Percentiles rank a stretch among this genome's conserved stretches.
These are phyloP conservation scores for Endocalyx cinctus DNA, from an alignment of 2,329 filamentous ascomycete species.

Conservation along the genomic window DNA sequence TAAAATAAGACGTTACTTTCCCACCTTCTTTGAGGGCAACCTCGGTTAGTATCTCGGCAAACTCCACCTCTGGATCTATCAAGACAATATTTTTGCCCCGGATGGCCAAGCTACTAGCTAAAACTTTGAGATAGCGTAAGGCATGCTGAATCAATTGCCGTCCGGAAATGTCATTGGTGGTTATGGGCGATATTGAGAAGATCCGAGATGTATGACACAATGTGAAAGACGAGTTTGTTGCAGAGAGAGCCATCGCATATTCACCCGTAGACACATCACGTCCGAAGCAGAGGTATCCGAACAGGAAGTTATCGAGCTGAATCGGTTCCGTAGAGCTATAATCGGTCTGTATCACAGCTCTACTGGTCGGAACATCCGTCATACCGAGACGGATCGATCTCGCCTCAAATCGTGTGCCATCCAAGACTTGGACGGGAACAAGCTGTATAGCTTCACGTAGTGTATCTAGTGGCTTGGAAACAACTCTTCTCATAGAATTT, in stretches of 20 bases:
- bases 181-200: conserved; percentile 9
- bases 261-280: conserved; percentile 18
- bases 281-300: conserved; percentile 30
- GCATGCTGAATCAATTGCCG: conserved; percentile 19
- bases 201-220: conserved; percentile 15
- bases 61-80: conserved; percentile 28
- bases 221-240: conserved; percentile 31
- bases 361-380: background rate
- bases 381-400: conserved; percentile 3
- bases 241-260: conserved; percentile 24
- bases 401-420: conserved; percentile 17
- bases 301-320: conserved; percentile 9
- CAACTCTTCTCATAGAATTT: conserved; percentile 33
- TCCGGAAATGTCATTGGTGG: conserved; percentile 10
- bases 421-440: conserved; percentile 7
- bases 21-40: conserved; percentile 9
- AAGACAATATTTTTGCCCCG: conserved; percentile 21
- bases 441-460: conserved; percentile 27
- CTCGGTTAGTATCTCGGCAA: conserved; percentile 21
- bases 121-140: conserved; percentile 14
- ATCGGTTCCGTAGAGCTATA: conserved; percentile 33
- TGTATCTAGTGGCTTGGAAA: conserved; percentile 28
- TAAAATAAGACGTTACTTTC: conserved; percentile 20
- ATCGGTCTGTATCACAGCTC: conserved; percentile 24
- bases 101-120: conserved; percentile 9